Conservation (phyloP, 495 filamentous ascomycete genomes). For the Talaromyces wortmannii region DNA sequence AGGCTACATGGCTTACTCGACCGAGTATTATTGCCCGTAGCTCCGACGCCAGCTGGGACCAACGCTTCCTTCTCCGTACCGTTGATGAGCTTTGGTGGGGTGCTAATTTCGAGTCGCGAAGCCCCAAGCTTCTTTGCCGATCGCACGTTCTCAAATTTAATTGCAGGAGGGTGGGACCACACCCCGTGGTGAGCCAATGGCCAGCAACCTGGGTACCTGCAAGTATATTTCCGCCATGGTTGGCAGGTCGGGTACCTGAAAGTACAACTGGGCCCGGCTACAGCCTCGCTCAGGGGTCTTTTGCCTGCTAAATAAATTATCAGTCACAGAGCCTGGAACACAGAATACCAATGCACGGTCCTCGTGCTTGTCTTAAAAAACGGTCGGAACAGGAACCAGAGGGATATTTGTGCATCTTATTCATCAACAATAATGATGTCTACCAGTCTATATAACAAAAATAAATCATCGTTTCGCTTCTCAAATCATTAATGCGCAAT, state of each 20-base stretch:
- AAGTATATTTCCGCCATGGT: not conserved
- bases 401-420: too few species aligned
- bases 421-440: too few species aligned
- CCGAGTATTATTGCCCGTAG: too few species aligned
- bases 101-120: not conserved
- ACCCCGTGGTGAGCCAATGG: not conserved
- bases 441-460: too few species aligned
- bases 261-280: not conserved
- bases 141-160: not conserved
- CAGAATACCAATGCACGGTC: not conserved
- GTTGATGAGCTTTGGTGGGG: not conserved
- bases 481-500: too few species aligned
- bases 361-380: not conserved
- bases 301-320: not conserved
- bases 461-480: too few species aligned
- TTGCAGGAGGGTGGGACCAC: not conserved
- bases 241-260: not conserved
- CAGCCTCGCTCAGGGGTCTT: not conserved
- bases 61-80: too few species aligned
- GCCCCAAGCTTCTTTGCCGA: not conserved
- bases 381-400: too few species aligned
- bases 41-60: too few species aligned
- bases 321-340: not conserved
- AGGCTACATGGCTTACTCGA: too few species aligned
- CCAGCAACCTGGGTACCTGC: not conserved